phyloP scores from a whole-genome alignment of 1,284 basidiomycete species.

The Malassezia globosa region DNA sequence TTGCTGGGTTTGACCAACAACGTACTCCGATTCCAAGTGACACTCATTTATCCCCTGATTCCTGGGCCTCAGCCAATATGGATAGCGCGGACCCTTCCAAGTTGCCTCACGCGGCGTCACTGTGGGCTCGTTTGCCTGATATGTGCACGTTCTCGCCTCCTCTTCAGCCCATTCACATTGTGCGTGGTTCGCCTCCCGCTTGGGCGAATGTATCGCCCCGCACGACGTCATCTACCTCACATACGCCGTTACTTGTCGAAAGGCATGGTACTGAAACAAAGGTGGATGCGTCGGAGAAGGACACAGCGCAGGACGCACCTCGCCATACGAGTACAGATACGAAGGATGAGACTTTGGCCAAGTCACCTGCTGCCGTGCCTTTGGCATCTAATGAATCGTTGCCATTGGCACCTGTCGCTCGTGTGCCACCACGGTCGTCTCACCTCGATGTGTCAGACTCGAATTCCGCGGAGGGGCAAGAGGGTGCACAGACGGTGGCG shows the following conservation, averaged over 20 bases:
- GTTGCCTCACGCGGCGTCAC: not conserved
- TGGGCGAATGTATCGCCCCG: slow-evolving; percentile 2
- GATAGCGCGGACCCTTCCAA: not conserved
- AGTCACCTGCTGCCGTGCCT: too few relatives aligned
- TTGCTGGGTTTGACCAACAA: not conserved
- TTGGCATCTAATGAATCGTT: too few relatives aligned
- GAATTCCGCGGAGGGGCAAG: too few relatives aligned
- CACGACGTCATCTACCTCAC: not conserved
- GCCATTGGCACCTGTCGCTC: too few relatives aligned
- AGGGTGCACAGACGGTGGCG: too few relatives aligned
- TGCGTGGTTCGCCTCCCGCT: slow-evolving; percentile 5
- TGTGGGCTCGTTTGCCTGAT: not conserved
- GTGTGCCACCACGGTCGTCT: too few relatives aligned
- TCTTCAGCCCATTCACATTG: slow-evolving; percentile 5
- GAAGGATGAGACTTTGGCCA: too few relatives aligned
- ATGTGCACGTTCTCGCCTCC: slow-evolving; percentile 3
- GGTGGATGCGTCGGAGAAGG: too few relatives aligned
- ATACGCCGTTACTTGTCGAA: not conserved
- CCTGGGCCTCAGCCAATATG: not conserved
- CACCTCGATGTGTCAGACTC: too few relatives aligned
- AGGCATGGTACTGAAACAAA: too few relatives aligned
- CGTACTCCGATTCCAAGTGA: not conserved
- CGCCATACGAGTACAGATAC: too few relatives aligned
- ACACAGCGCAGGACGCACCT: too few relatives aligned
- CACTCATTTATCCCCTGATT: not conserved